Conservation (phyloP, 441 rosid species). For the Francoa sonchifolia region DNA sequence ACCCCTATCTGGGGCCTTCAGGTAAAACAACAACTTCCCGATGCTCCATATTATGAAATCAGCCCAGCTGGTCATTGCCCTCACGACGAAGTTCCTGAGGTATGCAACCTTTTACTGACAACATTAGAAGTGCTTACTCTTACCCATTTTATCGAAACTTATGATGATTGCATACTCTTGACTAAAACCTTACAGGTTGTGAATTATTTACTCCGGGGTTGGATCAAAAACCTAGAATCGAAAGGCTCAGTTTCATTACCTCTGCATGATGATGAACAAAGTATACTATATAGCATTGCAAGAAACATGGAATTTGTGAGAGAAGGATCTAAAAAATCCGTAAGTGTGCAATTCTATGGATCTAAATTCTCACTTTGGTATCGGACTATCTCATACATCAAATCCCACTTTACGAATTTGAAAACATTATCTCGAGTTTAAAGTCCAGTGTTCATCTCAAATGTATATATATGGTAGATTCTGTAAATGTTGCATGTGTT, state of each 20-base stretch:
- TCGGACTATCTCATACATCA: conserved; percentile 27
- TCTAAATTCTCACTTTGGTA: conserved; percentile 39
- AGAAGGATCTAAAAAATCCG: conserved; percentile 44
- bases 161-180: no score
- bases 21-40: conserved; percentile 61
- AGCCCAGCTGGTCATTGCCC: conserved; percentile 99
- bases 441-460: not conserved
- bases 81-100: conserved; percentile 98
- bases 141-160: no score
- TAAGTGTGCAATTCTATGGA: conserved; percentile 35
- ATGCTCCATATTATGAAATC: conserved; percentile 78
- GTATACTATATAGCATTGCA: conserved; percentile 17
- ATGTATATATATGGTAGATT: no score
- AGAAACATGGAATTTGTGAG: conserved; percentile 53
- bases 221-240: conserved; percentile 68
- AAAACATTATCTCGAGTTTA: conserved; percentile 14
- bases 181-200: conserved; percentile 84
- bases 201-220: conserved; percentile 67
- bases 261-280: conserved; percentile 32
- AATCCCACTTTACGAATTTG: conserved; percentile 23
- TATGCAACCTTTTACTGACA: conserved; percentile 12
- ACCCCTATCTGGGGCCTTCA: conserved; percentile 75
- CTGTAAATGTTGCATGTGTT: no score
- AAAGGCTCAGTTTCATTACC: conserved; percentile 44
- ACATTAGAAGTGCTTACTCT: not conserved